Evolutionary conservation across 192 early-diverging fungal species (phyloP), one percentile per base, ranked within the genome.

Genomic region (Helicostylum pulchrum): DNA sequence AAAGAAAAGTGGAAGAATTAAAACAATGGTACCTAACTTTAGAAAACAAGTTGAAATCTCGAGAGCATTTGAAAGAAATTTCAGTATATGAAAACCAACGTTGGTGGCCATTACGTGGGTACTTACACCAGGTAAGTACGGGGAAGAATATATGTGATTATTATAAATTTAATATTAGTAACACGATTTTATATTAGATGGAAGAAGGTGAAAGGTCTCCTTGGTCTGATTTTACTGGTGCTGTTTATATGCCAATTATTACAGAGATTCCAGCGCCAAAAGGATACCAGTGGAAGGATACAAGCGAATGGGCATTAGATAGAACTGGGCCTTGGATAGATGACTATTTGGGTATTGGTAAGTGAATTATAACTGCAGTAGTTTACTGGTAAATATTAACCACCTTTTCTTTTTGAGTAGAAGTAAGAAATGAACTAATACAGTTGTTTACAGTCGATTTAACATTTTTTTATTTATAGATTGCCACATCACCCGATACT

Each of bases 151-250:
- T 2, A 26, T 26, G 26, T 26, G 26, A 26, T 26, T 26, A 26
- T 26, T 26, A 26, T 26, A 26, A 26, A 26, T 26, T 26, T 26
- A 26, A 26, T 26, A 26, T 26, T 26, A 0, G 26, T 26, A 26
- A 26, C 26, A 26, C 26, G 26, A 26, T 26, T 26, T 26, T 26
- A 26, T 26, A 19, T 7, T 15, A 70, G 70, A 39, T 75, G 36
- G 5, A 70, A 21, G 51, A 61, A 21, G 23, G 17, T 17, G 73
- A 75, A 57, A 63, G 67, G 31, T 60, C 51, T 5, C 58, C 68
- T 46, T 75, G 73, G 73, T 70, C 73, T 20, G 55, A 75, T 47
- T 67, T 62, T 34, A 61, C 68, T 11, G 73, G 73, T 10, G 12
- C 10, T 4, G 58, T 31, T 17, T 53, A 71, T 20, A 39, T 58